phyloP scores from a whole-genome alignment of 2,329 filamentous ascomycete genomes.

The Herpotrichia juniperi region DNA sequence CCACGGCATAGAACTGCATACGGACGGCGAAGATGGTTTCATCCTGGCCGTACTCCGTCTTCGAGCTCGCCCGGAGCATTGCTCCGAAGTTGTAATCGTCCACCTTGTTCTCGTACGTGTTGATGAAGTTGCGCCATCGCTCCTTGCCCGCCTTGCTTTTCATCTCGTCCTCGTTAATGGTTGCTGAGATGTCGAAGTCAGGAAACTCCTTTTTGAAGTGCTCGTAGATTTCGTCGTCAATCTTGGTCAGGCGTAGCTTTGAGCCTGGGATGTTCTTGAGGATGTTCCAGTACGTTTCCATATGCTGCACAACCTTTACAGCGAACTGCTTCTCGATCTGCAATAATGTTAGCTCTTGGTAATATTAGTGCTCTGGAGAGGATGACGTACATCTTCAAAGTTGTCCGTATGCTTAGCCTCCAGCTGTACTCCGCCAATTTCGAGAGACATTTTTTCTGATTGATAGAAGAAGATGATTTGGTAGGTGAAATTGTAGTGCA shows the following conservation, averaged over 20 bases:
- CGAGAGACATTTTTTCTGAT: constrained; percentile 40
- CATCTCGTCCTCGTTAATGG: constrained; percentile 91
- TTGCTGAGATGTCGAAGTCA: constrained; percentile 82
- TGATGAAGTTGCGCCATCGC: constrained; percentile 93
- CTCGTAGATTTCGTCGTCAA: constrained; percentile 92
- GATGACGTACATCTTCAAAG: constrained; percentile 66
- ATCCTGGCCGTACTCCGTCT: constrained; percentile 83
- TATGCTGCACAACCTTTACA: constrained; percentile 95
- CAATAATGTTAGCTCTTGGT: constrained; percentile 27
- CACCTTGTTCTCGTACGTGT: constrained; percentile 90
- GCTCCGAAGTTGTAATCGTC: constrained; percentile 98
- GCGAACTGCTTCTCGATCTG: constrained; percentile 99
- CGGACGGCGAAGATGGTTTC: constrained; percentile 87
- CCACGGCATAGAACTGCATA: constrained; percentile 85
- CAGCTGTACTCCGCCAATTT: constrained; percentile 34
- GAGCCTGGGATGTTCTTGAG: constrained; percentile 90
- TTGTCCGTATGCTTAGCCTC: constrained; percentile 69
- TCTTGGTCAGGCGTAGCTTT: constrained; percentile 86
- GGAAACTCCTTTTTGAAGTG: constrained; percentile 89
- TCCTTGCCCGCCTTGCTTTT: constrained; percentile 97
- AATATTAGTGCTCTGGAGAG: constrained; percentile 7
- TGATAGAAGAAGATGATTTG: not conserved
- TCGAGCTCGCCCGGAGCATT: constrained; percentile 80
- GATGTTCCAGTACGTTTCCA: constrained; percentile 96
- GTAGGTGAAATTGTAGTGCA: not conserved